Evolutionary conservation across 2,329 filamentous ascomycete species (phyloP).

Genomic region (Hawksworthiomyces lignivorus): DNA sequence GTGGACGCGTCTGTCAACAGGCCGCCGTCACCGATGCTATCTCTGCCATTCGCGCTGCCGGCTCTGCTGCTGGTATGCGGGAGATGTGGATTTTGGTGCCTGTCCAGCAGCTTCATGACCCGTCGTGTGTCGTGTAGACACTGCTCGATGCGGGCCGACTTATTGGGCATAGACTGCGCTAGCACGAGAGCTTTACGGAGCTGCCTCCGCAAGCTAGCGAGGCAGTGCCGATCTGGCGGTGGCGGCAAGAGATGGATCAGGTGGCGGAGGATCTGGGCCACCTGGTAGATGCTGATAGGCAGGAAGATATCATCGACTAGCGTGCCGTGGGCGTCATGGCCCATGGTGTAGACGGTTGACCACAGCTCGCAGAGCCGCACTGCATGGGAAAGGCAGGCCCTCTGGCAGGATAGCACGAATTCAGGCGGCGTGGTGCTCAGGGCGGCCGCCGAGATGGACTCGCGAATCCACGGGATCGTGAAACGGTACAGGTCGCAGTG

Average conservation of each 20-base stretch:
- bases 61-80: too few relatives aligned
- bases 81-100: too few relatives aligned
- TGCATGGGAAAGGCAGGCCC: slow-evolving; percentile 1
- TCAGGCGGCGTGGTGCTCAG: neutral
- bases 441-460: neutral
- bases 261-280: neutral
- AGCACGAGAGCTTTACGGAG: neutral
- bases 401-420: neutral
- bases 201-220: neutral
- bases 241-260: too few relatives aligned
- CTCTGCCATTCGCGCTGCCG: too few relatives aligned
- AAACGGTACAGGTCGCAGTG: slow-evolving; percentile 5
- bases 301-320: neutral
- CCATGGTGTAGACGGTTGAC: too few relatives aligned
- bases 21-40: too few relatives aligned
- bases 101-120: neutral
- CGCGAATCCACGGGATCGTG: slow-evolving; percentile 2
- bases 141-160: neutral
- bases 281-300: slow-evolving; percentile 1
- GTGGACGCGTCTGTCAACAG: too few relatives aligned
- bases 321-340: neutral
- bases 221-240: neutral
- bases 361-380: neutral
- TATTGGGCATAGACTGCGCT: neutral
- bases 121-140: neutral